Evolutionary conservation across 192 early-diverging fungal genomes (phyloP).

Genomic region (Coemansia sp.): DNA sequence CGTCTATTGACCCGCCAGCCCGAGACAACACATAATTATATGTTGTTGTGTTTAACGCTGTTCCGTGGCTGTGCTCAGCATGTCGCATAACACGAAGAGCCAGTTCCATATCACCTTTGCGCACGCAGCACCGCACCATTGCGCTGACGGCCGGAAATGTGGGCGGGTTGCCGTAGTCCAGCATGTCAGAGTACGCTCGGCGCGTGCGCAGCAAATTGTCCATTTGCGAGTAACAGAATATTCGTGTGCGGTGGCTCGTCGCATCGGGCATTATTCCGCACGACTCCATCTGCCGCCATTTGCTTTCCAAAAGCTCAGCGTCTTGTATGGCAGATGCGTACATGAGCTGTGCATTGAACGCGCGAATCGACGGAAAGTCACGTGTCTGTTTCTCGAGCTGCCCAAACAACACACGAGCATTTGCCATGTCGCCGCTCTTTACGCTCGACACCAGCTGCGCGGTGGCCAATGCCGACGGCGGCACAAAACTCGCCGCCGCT

Average conservation of each 20-base stretch:
- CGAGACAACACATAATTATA: constrained; percentile 34
- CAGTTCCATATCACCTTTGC: constrained; percentile 11
- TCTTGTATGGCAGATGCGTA: constrained; percentile 13
- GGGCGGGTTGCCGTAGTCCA: constrained; percentile 28
- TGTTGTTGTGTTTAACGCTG: constrained; percentile 12
- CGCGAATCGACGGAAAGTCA: constrained; percentile 17
- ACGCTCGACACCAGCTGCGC: constrained; percentile 16
- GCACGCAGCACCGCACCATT: constrained; percentile 34
- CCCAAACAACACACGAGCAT: constrained; percentile 11
- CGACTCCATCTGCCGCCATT: constrained; percentile 37
- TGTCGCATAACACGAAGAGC: constrained; percentile 29
- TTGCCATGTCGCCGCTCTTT: constrained; percentile 8
- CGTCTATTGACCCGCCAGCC: background rate
- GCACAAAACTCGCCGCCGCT: constrained; percentile 7
- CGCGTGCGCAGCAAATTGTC: constrained; percentile 34
- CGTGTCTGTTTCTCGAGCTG: constrained; percentile 21
- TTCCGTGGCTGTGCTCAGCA: constrained; percentile 18
- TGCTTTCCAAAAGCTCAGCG: constrained; percentile 12
- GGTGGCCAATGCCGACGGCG: constrained; percentile 9
- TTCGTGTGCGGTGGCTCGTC: constrained; percentile 18
- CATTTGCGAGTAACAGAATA: constrained; percentile 14
- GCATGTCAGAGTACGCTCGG: constrained; percentile 39
- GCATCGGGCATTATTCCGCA: constrained; percentile 22
- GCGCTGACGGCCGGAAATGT: constrained; percentile 11
- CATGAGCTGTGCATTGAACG: constrained; percentile 27